Conservation (phyloP, 192 early-diverging fungal genomes). For the Entomortierella chlamydospora region DNA sequence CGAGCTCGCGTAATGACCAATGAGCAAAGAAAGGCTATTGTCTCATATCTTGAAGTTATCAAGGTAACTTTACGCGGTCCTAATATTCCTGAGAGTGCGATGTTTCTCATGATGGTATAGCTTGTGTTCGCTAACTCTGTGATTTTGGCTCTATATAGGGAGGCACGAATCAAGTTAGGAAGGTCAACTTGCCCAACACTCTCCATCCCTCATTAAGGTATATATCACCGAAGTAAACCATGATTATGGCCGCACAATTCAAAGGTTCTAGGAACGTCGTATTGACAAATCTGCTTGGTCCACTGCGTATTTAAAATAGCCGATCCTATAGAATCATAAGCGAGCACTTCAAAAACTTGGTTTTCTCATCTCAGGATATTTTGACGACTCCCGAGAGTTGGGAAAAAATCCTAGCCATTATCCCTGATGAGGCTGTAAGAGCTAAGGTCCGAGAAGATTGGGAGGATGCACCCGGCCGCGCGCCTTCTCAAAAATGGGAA, state of each 20-base stretch:
- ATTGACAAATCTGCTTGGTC: background rate
- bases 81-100: background rate
- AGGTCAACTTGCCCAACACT: constrained; percentile 73
- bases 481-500: constrained; percentile 59
- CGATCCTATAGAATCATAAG: constrained; percentile 72
- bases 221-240: background rate
- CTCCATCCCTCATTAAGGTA: constrained; percentile 82
- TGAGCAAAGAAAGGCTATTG: constrained; percentile 84
- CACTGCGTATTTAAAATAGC: constrained; percentile 39
- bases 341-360: constrained; percentile 77
- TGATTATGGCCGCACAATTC: too few species aligned
- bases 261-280: too few species aligned
- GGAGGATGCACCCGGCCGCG: constrained; percentile 35
- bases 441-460: constrained; percentile 55
- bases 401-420: constrained; percentile 79
- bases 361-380: constrained; percentile 81
- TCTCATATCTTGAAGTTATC: constrained; percentile 84
- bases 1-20: constrained; percentile 82
- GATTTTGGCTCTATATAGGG: constrained; percentile 70
- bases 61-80: constrained; percentile 53
- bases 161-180: constrained; percentile 76
- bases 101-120: too few species aligned
- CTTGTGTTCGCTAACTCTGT: background rate
- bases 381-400: constrained; percentile 71
- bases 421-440: constrained; percentile 77